Base-by-base conservation (phyloP, 441 rosid species). In the Macaranga tanarius region DNA sequence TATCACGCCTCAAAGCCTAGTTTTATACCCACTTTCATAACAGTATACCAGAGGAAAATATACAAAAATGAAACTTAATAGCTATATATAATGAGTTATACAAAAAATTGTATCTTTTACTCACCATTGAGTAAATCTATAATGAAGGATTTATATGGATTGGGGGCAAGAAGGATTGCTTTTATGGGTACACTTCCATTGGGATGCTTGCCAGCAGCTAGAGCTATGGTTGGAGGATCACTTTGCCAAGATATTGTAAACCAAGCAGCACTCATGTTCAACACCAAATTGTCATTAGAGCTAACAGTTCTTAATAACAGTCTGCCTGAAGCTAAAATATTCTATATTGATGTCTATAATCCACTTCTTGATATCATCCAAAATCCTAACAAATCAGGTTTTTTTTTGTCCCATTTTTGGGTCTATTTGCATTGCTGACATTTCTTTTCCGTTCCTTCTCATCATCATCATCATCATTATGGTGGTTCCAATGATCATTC, bases 161-260 rank as follows among this genome's bases (percentile, higher is more conserved):
- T 84, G 56, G 95, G 93, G 40, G 89, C 85, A 20, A 71, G 93
- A 70, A 82, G 85, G 51, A 47, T 89, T 12, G 92, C 77, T 10
- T 85, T 83, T 1, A 75, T 89, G 61, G 61, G 89, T 44, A 78
- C 85, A 55, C 84, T 91, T 34, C 89, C 91, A 20, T 70, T 89
- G 2, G 93, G 95, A 28, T 91, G 95, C 71, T 55, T 89, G 12
- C 95, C 97, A n/a, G 74, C 83, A 10, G 79, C 79, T 10, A 84
- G 92, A 82, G 86, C 90, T 9, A 0, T 79, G 42, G 86, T 55
- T 5, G 94, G 91, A 72, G 86, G 86, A 10, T 7, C 63, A 17
- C 0, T 5, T 19, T 88, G 97, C 61, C 83, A 75, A 22, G 83
- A 85, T 20, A 3, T 48, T 64, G 69, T 71, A 68, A 88, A 88